A percentile compares a stretch with the other conserved stretches of the same genome.
phyloP scores from a whole-genome alignment of 768 basidiomycete species.

The Tulasnella calospora region DNA sequence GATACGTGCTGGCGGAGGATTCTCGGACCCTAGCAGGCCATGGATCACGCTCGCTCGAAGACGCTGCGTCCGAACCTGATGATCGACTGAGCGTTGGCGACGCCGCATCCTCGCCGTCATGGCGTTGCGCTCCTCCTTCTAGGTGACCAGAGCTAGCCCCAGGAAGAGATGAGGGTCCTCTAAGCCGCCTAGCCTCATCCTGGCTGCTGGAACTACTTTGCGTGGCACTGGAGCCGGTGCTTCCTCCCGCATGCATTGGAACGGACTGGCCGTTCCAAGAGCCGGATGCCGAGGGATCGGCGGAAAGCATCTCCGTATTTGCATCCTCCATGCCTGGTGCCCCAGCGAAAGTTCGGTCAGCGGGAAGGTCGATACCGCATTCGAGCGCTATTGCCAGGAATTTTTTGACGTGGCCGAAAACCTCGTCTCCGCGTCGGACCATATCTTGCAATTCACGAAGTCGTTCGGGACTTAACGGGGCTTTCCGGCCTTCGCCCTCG shows the following conservation, averaged over 20 bases:
- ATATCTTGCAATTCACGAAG: constrained; percentile 60
- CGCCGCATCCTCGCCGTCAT: background rate
- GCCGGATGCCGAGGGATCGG: background rate
- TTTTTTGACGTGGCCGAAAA: constrained; percentile 71
- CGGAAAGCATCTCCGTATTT: too few species aligned
- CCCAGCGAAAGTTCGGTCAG: constrained; percentile 10
- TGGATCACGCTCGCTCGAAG: background rate
- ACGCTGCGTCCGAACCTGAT: background rate
- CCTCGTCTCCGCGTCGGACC: constrained; percentile 73
- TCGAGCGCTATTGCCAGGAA: constrained; percentile 52
- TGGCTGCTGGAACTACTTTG: background rate
- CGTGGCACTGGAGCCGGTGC: background rate
- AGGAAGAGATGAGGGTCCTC: background rate
- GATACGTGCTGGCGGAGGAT: background rate
- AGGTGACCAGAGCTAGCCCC: background rate
- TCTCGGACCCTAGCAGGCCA: constrained; percentile 2
- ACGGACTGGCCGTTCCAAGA: background rate
- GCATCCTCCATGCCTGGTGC: constrained; percentile 18
- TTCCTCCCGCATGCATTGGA: background rate
- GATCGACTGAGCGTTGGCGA: background rate
- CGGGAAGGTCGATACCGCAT: constrained; percentile 37
- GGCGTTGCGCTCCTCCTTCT: background rate
- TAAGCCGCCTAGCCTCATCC: background rate
- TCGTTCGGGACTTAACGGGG: constrained; percentile 26
- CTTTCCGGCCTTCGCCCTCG: constrained; percentile 42